These are phyloP conservation scores for Boletus barrowsii DNA, from an alignment of 768 basidiomycete species.

Conservation along the genomic window DNA sequence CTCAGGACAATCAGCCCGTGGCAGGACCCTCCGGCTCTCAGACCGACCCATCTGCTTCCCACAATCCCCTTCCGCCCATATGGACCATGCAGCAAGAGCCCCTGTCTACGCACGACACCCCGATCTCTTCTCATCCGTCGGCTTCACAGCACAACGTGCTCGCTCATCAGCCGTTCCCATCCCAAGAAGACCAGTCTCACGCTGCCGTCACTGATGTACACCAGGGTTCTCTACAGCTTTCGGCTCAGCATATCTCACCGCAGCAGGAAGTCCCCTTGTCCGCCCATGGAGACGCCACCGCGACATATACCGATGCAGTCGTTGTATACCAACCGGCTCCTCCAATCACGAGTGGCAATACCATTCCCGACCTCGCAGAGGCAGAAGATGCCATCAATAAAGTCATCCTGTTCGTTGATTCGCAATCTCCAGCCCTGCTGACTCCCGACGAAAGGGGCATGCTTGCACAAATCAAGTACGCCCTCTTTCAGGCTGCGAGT, in stretches of 20 bases:
- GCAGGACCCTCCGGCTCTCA: constrained; percentile 33
- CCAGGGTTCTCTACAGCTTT: constrained; percentile 27
- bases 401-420: constrained; percentile 52
- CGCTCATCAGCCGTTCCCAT: constrained; percentile 29
- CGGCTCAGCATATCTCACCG: constrained; percentile 27
- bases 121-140: constrained; percentile 32
- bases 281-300: constrained; percentile 20
- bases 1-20: constrained; percentile 23
- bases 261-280: constrained; percentile 31
- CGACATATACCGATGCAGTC: constrained; percentile 27
- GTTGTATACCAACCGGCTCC: constrained; percentile 34
- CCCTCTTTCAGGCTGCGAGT: constrained; percentile 48
- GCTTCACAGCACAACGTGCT: constrained; percentile 28
- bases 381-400: constrained; percentile 55
- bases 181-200: constrained; percentile 27
- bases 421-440: constrained; percentile 31
- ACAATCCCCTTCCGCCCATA: constrained; percentile 32
- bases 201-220: constrained; percentile 26
- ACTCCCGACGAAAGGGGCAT: constrained; percentile 36
- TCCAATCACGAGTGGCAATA: constrained; percentile 30
- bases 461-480: constrained; percentile 48
- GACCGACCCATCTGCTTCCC: constrained; percentile 20
- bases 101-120: constrained; percentile 24
- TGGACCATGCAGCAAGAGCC: constrained; percentile 34
- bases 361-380: constrained; percentile 42